These are phyloP conservation scores for Neurospora tetraspora DNA, from an alignment of 495 filamentous ascomycete genomes.

Conservation along the genomic window DNA sequence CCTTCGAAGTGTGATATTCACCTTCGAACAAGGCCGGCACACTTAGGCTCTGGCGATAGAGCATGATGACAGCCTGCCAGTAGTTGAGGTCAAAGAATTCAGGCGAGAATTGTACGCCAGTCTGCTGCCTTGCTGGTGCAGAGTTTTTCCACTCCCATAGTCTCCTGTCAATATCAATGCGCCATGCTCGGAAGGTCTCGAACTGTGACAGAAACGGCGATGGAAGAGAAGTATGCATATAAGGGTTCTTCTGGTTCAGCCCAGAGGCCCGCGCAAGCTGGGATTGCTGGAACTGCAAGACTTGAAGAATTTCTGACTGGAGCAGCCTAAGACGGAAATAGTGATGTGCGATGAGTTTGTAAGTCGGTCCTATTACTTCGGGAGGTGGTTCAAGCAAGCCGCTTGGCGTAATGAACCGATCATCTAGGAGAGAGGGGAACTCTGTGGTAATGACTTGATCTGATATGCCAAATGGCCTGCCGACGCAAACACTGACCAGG, in stretches of 20 bases:
- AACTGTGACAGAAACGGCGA: slow-evolving; percentile 82
- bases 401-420: slow-evolving; percentile 78
- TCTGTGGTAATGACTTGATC: slow-evolving; percentile 92
- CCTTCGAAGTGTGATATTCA: slow-evolving; percentile 59
- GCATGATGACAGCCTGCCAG: slow-evolving; percentile 96
- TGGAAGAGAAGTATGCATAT: slow-evolving; percentile 66
- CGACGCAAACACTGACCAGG: slow-evolving; percentile 84
- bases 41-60: slow-evolving; percentile 84
- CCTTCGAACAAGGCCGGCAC: slow-evolving; percentile 77
- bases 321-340: slow-evolving; percentile 87
- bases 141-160: slow-evolving; percentile 80
- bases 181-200: slow-evolving; percentile 78
- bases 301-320: slow-evolving; percentile 92
- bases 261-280: slow-evolving; percentile 47
- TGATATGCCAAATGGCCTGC: slow-evolving; percentile 84
- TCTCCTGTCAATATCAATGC: slow-evolving; percentile 74
- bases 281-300: slow-evolving; percentile 81
- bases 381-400: slow-evolving; percentile 53
- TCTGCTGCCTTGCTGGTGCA: slow-evolving; percentile 65
- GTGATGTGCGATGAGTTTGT: slow-evolving; percentile 82
- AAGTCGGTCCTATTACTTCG: slow-evolving; percentile 49
- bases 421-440: slow-evolving; percentile 80
- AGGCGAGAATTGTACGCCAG: slow-evolving; percentile 74
- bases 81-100: slow-evolving; percentile 91
- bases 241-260: slow-evolving; percentile 52